phyloP scores from a whole-genome alignment of 2,329 filamentous ascomycete species.

The Fusarium sp. region DNA sequence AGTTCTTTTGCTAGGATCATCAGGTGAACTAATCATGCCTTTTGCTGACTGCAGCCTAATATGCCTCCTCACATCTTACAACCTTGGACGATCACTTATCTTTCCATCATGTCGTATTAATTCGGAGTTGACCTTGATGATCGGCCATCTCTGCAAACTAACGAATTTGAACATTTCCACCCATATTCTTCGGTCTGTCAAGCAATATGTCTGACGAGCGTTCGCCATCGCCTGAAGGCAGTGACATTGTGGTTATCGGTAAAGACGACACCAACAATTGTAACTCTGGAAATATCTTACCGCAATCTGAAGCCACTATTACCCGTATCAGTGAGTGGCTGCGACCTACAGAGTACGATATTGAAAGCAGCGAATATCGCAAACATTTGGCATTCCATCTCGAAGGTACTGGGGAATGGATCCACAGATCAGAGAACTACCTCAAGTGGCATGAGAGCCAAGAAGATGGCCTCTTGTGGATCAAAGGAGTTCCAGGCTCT shows the following conservation, averaged over 20 bases:
- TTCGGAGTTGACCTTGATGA: neutral
- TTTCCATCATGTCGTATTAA: neutral
- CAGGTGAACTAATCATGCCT: neutral
- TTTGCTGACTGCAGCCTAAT: neutral
- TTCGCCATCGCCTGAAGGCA: constrained; percentile 2
- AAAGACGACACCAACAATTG: constrained; percentile 43
- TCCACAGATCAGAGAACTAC: constrained; percentile 6
- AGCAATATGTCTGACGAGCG: neutral
- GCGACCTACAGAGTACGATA: constrained; percentile 27
- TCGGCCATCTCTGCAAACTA: neutral
- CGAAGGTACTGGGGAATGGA: constrained; percentile 24
- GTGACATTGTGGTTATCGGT: constrained; percentile 17
- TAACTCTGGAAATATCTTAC: constrained; percentile 47
- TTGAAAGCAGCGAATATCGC: constrained; percentile 28
- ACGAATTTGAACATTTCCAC: neutral
- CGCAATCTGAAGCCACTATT: constrained; percentile 38
- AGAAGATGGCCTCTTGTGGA: constrained; percentile 34
- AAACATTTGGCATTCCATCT: constrained; percentile 30
- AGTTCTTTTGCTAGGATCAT: neutral
- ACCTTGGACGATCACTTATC: neutral
- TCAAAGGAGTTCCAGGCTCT: constrained; percentile 50
- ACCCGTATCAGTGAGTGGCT: constrained; percentile 33
- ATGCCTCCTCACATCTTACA: neutral
- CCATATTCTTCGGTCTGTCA: neutral
- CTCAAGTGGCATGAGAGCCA: constrained; percentile 9